These are phyloP conservation scores for Chlorella sorokiniana DNA, from an alignment of 139 green algal genomes.

Conservation along the genomic window DNA sequence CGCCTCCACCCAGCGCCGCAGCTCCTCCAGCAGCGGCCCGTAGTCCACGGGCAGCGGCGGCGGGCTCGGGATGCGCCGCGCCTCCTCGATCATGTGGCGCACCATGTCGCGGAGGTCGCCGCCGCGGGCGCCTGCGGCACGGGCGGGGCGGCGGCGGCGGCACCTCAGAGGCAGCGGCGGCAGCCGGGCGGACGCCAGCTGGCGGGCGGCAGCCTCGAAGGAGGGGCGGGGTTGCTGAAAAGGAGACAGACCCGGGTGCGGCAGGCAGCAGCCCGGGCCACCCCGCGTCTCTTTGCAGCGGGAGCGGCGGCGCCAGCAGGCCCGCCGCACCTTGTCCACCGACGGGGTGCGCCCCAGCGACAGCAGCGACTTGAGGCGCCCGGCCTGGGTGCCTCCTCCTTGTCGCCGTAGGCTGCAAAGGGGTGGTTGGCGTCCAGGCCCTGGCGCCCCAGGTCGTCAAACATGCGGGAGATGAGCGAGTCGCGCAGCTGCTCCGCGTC, in stretches of 20 bases:
- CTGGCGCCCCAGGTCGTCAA: conserved; percentile 23
- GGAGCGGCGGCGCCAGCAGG: no score
- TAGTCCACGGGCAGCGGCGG: neutral
- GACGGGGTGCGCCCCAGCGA: neutral
- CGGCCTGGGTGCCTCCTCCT: neutral
- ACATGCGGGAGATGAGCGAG: conserved; percentile 20
- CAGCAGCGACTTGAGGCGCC: neutral
- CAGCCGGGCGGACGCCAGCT: no score
- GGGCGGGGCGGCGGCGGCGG: neutral
- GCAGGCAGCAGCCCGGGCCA: no score
- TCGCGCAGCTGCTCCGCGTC: conserved; percentile 24
- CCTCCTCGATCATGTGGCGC: neutral
- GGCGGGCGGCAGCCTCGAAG: no score
- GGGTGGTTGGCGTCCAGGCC: conserved; percentile 26
- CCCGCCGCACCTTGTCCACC: neutral
- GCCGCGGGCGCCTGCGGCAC: neutral
- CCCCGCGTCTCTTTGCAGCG: no score
- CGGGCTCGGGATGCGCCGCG: neutral
- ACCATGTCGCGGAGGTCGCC: conserved; percentile 14
- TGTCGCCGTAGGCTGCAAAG: conserved; percentile 11
- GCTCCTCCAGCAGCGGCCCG: neutral
- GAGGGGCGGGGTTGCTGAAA: no score
- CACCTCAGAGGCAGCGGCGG: neutral
- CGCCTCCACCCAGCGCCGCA: neutral
- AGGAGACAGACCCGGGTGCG: no score